A percentile compares a stretch with the other conserved stretches of the same genome.
Conservation (phyloP, 495 filamentous ascomycete genomes). For the Aspergillus saccharolyticus region DNA sequence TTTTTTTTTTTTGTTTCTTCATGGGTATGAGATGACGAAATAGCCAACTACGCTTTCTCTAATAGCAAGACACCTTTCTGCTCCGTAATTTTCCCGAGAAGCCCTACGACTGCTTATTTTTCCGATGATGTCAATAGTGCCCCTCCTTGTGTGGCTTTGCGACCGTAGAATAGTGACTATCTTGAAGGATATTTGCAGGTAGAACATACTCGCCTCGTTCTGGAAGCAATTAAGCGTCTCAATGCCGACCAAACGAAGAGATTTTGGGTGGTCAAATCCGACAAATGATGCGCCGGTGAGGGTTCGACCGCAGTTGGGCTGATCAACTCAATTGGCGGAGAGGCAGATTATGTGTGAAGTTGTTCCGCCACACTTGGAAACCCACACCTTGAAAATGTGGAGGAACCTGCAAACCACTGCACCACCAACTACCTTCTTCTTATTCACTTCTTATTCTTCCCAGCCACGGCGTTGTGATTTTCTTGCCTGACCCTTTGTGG, state of each 20-base stretch:
- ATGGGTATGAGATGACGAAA: constrained; percentile 11
- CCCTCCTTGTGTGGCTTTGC: neutral
- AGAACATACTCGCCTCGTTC: neutral
- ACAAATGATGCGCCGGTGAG: neutral
- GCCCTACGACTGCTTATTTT: neutral
- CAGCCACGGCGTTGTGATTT: constrained; percentile 1
- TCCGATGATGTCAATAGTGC: neutral
- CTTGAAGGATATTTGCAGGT: neutral
- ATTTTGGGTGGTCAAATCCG: neutral
- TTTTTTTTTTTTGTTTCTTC: constrained; percentile 2
- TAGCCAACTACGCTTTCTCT: constrained; percentile 1
- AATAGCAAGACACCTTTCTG: neutral
- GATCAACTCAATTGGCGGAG: constrained; percentile 14
- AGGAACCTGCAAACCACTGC: constrained; percentile 16
- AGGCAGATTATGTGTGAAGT: constrained; percentile 12
- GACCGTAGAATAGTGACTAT: neutral
- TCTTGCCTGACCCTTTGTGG: neutral
- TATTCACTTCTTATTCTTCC: neutral
- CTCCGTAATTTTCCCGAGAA: neutral
- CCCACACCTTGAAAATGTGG: constrained; percentile 22
- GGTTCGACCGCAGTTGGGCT: neutral
- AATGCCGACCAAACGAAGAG: neutral
- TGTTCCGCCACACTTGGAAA: constrained; percentile 22
- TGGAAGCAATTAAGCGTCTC: neutral
- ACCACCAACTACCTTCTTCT: neutral